Evolutionary conservation across 208 protist species (phyloP).

Genomic region (Polymyxa betae): DNA sequence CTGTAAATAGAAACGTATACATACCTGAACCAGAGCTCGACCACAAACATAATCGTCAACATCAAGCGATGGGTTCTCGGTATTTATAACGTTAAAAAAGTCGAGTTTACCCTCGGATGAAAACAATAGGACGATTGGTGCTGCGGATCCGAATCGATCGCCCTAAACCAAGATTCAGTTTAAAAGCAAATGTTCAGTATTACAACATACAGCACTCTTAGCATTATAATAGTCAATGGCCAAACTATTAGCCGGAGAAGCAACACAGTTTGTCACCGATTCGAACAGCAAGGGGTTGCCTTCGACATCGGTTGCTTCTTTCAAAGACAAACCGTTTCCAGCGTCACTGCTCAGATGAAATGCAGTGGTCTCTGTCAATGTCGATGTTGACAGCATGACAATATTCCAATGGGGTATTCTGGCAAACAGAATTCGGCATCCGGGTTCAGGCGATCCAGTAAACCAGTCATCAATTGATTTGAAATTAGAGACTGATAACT

Average conservation of each 20-base stretch:
- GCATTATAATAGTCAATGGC: background rate
- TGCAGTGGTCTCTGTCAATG: background rate
- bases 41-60: background rate
- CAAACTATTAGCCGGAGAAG: background rate
- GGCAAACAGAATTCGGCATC: background rate
- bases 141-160: background rate
- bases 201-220: background rate
- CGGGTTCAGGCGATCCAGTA: background rate
- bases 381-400: background rate
- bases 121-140: background rate
- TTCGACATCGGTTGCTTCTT: background rate
- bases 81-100: background rate
- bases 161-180: background rate
- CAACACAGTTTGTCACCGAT: background rate
- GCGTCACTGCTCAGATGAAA: background rate
- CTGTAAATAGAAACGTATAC: too few species aligned
- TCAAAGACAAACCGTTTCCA: background rate
- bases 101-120: background rate
- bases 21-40: too few species aligned
- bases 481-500: background rate
- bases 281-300: background rate
- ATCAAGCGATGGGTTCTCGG: background rate
- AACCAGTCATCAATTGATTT: background rate
- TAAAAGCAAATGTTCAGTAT: background rate
- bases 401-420: background rate